A percentile compares a stretch with the other conserved stretches of the same genome.
phyloP scores from a whole-genome alignment of 306 rosid genomes.

The Quercus variabilis region DNA sequence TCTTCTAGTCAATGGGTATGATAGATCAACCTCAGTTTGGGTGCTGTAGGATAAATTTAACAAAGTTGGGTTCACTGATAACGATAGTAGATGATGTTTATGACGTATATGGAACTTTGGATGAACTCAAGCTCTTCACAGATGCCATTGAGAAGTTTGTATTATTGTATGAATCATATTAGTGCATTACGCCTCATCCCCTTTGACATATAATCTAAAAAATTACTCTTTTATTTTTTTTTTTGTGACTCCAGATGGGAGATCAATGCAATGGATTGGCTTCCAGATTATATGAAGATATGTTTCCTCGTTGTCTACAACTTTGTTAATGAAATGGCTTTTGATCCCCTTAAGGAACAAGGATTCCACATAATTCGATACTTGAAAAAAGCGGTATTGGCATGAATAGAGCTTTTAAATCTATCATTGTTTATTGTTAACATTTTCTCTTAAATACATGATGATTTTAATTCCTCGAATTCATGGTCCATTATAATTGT shows the following conservation, averaged over 20 bases:
- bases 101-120: too few relatives aligned
- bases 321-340: constrained; percentile 5
- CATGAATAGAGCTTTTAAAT: neutral
- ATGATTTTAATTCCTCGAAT: neutral
- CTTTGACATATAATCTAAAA: too few relatives aligned
- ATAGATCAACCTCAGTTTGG: neutral
- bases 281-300: constrained; percentile 18
- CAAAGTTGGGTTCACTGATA: neutral
- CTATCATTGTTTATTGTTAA: too few relatives aligned
- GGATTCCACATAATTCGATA: neutral
- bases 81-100: neutral
- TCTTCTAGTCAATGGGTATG: neutral
- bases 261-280: constrained; percentile 7
- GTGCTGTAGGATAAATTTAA: neutral
- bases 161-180: too few relatives aligned
- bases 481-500: neutral
- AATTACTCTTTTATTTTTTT: too few relatives aligned
- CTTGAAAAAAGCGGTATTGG: constrained; percentile 4
- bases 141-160: too few relatives aligned
- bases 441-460: too few relatives aligned
- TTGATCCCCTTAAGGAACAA: neutral
- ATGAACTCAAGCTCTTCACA: too few relatives aligned
- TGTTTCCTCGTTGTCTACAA: constrained; percentile 10
- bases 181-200: too few relatives aligned
- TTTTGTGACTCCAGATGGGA: constrained; percentile 3